Base-by-base conservation (phyloP, 2,329 filamentous ascomycete species). In the Fusarium tanahbumbuense region DNA sequence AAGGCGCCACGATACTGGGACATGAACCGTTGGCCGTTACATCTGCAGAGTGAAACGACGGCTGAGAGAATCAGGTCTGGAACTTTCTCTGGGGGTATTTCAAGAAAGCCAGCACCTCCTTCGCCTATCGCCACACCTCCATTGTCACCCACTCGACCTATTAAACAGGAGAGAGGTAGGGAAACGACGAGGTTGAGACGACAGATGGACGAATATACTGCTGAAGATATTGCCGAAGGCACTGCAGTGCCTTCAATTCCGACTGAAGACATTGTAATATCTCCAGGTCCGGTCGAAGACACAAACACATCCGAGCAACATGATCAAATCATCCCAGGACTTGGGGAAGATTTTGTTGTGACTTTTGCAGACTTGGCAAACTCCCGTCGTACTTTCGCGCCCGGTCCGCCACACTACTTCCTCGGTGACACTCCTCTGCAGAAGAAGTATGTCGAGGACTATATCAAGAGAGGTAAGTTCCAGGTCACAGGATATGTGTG, bases 21-120 rank as follows among this genome's bases (percentile, higher is more conserved):
- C 66, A 74, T 87, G 46, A 78, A 83, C 71, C 80, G 84, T 41
- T 88, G 85, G 85, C 85, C 85, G 37, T 45, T 82, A 22, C 71
- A 81, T 27, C 72, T 82, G 55, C 82, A 85, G 68, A 75, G 15
- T 53, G 68, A 20, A 79, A 84, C 57, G 37, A 56, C 22, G 47
- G 28, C 18, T 56, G 62, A 20, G 64, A 67, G 3, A 48, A 45
- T 65, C 20, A 49, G 42, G 20, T 44, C 48, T 20, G 47, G 53
- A 12, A 10, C 9, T 6, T 57, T 56, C n/a, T 25, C 34, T 16
- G 27, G 12, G 12, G 13, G 8, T 22, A 2, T 18, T 40, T 18
- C 23, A 30, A 27, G 41, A 32, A 32, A 42, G 25, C 18, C 34
- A 30, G 22, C n/a, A 15, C 8, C 25, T 20, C 40, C 34, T 13